Conservation (phyloP, 2,329 filamentous ascomycete species). For the Penicillium sp. region DNA sequence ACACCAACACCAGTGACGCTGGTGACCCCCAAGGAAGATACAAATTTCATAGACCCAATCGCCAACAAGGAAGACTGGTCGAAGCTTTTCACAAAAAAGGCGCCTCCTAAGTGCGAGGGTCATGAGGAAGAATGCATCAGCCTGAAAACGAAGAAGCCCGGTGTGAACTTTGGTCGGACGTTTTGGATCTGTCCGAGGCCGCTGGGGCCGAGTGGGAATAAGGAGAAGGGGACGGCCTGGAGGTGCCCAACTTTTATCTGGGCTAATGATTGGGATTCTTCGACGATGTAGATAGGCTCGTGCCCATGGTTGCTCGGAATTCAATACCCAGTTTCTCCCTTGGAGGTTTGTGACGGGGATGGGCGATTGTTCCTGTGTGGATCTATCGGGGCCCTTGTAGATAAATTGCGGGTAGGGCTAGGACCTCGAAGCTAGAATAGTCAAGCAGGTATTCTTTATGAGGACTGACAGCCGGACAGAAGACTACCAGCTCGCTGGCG, state of each 20-base stretch:
- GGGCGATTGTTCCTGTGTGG: background rate
- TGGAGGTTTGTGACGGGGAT: background rate
- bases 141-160: slow-evolving; percentile 84
- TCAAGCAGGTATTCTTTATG: too few relatives aligned
- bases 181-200: slow-evolving; percentile 77
- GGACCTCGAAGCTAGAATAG: background rate
- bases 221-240: slow-evolving; percentile 85
- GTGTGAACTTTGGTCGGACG: slow-evolving; percentile 73
- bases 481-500: too few relatives aligned
- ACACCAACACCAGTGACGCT: slow-evolving; percentile 17
- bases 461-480: too few relatives aligned
- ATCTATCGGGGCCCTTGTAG: background rate
- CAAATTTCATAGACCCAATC: slow-evolving; percentile 68
- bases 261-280: slow-evolving; percentile 65
- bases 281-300: slow-evolving; percentile 7
- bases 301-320: background rate
- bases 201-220: slow-evolving; percentile 81
- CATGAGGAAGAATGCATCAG: slow-evolving; percentile 87
- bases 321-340: background rate
- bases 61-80: slow-evolving; percentile 82
- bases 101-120: slow-evolving; percentile 76
- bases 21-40: slow-evolving; percentile 41
- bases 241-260: slow-evolving; percentile 83
- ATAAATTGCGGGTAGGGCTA: background rate
- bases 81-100: slow-evolving; percentile 76